Conservation (phyloP, 2,329 filamentous ascomycete genomes). For the Fusarium oligoseptatum region DNA sequence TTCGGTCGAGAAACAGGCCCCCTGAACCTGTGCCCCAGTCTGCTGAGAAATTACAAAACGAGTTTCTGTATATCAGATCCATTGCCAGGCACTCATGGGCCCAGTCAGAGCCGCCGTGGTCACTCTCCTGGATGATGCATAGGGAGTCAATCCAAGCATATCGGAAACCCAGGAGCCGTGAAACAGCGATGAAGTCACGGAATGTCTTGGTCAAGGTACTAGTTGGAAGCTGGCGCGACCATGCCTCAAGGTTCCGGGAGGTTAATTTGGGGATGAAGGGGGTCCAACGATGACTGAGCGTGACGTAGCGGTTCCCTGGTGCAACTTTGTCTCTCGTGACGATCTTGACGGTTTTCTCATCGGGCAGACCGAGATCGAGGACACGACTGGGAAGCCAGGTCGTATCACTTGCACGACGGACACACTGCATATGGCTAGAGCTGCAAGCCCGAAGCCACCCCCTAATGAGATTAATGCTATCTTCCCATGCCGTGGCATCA, state of each 20-base stretch:
- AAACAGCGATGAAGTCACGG: background rate
- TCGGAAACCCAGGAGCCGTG: background rate
- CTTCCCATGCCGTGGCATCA: background rate
- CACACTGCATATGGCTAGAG: background rate
- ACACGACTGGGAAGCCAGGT: background rate
- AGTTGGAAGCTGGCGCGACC: background rate
- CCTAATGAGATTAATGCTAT: background rate
- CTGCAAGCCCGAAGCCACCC: background rate
- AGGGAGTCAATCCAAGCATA: background rate
- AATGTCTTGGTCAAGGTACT: background rate
- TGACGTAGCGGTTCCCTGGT: background rate
- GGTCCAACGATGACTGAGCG: background rate
- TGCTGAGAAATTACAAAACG: background rate
- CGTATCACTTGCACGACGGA: background rate
- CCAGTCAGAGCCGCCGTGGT: background rate
- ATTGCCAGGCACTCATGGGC: background rate
- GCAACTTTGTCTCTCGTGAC: background rate
- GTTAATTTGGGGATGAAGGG: background rate
- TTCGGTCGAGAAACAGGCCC: background rate
- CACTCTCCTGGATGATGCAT: background rate
- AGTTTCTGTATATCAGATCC: background rate
- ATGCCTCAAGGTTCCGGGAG: background rate
- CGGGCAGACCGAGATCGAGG: background rate
- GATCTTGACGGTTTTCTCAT: background rate
- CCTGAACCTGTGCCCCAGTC: background rate